These are phyloP conservation scores for Teunomyces atbi DNA, from an alignment of 805 yeast species.

Conservation along the genomic window DNA sequence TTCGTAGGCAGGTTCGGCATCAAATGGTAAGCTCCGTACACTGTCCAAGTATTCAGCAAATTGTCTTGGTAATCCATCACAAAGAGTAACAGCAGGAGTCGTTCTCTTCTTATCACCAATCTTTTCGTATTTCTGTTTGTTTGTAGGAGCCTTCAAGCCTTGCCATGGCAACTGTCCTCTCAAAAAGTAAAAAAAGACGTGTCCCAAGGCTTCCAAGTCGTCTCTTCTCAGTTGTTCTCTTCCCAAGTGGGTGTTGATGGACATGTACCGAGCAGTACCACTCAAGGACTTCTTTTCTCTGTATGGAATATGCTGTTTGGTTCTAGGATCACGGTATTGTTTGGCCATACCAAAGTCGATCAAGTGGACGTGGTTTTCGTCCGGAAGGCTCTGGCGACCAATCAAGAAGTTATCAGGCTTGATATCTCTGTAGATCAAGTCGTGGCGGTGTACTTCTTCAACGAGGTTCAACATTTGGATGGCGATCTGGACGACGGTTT, in stretches of 20 bases:
- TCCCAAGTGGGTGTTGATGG: conserved; percentile 84
- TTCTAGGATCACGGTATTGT: conserved; percentile 76
- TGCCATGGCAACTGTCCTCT: conserved; percentile 87
- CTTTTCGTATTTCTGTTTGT: conserved; percentile 77
- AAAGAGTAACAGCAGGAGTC: conserved; percentile 59
- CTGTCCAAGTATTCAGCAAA: conserved; percentile 71
- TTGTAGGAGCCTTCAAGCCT: conserved; percentile 86
- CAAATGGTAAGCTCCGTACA: conserved; percentile 69
- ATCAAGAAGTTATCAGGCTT: conserved; percentile 82
- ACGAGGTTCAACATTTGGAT: conserved; percentile 75
- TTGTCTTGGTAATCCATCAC: conserved; percentile 66
- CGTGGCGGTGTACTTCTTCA: conserved; percentile 72
- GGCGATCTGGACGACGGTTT: conserved; percentile 73
- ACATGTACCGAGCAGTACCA: conserved; percentile 87
- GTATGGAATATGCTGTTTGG: conserved; percentile 79
- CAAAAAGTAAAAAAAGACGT: conserved; percentile 74
- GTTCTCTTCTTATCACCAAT: conserved; percentile 79
- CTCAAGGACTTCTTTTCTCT: conserved; percentile 76
- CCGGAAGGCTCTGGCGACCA: conserved; percentile 58
- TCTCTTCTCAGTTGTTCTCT: conserved; percentile 82
- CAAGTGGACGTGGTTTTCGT: conserved; percentile 66
- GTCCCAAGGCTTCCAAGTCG: conserved; percentile 78
- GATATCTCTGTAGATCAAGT: conserved; percentile 75
- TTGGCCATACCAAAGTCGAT: conserved; percentile 89
- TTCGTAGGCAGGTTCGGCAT: conserved; percentile 77